Evolutionary conservation across 805 yeast genomes (phyloP).

Genomic region (Lachancea quebecensis): DNA sequence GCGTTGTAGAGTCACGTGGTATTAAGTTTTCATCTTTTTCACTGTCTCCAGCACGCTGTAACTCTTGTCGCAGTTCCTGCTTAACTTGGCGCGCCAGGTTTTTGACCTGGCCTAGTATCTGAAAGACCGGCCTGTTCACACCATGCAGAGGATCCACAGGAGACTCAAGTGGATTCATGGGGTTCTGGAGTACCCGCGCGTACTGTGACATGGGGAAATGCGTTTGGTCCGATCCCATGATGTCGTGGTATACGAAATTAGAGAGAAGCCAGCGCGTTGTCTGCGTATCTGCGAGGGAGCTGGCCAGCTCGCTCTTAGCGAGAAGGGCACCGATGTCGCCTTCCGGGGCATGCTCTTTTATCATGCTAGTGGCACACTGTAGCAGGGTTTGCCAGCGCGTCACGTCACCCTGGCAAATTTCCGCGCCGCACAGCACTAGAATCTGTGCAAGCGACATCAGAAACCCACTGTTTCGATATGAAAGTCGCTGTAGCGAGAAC

Average conservation of each 20-base stretch:
- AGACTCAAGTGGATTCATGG: not conserved
- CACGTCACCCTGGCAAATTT: conserved; percentile 78
- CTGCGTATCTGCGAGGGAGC: conserved; percentile 7
- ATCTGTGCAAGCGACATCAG: conserved; percentile 47
- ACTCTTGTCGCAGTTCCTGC: conserved; percentile 22
- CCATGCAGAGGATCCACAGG: conserved; percentile 64
- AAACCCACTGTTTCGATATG: conserved; percentile 4
- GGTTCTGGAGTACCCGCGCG: conserved; percentile 39
- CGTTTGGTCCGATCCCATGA: conserved; percentile 59
- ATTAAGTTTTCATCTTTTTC: not conserved
- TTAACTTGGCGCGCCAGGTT: conserved; percentile 50
- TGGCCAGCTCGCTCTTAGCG: conserved; percentile 1
- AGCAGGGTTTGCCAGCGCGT: conserved; percentile 65
- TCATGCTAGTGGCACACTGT: conserved; percentile 57
- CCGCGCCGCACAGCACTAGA: conserved; percentile 68
- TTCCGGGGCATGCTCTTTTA: conserved; percentile 44
- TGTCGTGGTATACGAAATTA: conserved; percentile 76
- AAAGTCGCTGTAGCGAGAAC: conserved; percentile 13
- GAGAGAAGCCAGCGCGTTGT: conserved; percentile 55
- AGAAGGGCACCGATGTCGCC: conserved; percentile 7
- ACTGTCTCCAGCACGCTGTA: not conserved
- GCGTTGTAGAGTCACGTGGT: too few relatives aligned
- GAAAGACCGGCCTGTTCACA: conserved; percentile 60
- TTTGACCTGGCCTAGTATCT: conserved; percentile 61
- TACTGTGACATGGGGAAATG: conserved; percentile 60